Percentiles rank a stretch among this genome's conserved stretches.
These are phyloP conservation scores for Amanita inopinata DNA, from an alignment of 768 basidiomycete genomes.

Conservation along the genomic window DNA sequence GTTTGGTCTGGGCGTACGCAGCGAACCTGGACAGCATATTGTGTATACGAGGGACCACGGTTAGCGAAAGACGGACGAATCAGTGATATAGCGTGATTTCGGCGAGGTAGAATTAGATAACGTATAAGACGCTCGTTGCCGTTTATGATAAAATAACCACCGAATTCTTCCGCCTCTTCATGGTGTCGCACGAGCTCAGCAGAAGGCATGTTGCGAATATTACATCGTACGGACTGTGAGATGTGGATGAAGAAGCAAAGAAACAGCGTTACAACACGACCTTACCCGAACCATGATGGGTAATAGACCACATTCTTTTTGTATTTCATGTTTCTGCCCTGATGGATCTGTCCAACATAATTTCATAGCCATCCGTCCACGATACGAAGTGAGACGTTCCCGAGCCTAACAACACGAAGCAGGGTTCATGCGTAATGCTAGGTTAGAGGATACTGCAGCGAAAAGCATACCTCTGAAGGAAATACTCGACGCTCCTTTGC, in stretches of 20 bases:
- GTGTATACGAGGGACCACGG: slow-evolving; percentile 92
- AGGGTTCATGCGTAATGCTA: neutral
- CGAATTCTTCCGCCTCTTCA: slow-evolving; percentile 98
- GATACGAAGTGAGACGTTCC: slow-evolving; percentile 87
- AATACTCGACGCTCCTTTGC: slow-evolving; percentile 72
- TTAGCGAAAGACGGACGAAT: slow-evolving; percentile 85
- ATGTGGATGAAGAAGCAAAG: slow-evolving; percentile 1
- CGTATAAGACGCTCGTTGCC: slow-evolving; percentile 98
- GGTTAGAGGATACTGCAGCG: no score
- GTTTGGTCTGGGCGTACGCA: slow-evolving; percentile 92
- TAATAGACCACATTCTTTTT: slow-evolving; percentile 84
- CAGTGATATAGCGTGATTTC: slow-evolving; percentile 92
- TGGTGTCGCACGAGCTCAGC: slow-evolving; percentile 80
- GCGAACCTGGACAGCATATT: slow-evolving; percentile 90
- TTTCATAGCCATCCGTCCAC: slow-evolving; percentile 80
- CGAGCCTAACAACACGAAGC: slow-evolving; percentile 53
- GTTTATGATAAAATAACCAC: slow-evolving; percentile 97
- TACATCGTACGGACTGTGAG: slow-evolving; percentile 79
- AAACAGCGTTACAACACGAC: slow-evolving; percentile 20
- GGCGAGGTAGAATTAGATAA: slow-evolving; percentile 90
- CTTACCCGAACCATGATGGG: slow-evolving; percentile 96
- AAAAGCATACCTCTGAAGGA: slow-evolving; percentile 82
- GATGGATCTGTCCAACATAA: slow-evolving; percentile 75
- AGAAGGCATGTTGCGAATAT: slow-evolving; percentile 78
- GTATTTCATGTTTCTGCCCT: slow-evolving; percentile 55